Evolutionary conservation across 2,329 filamentous ascomycete genomes (phyloP), one percentile per base, ranked within the genome.

Genomic region (Neofusicoccum cordaticola): DNA sequence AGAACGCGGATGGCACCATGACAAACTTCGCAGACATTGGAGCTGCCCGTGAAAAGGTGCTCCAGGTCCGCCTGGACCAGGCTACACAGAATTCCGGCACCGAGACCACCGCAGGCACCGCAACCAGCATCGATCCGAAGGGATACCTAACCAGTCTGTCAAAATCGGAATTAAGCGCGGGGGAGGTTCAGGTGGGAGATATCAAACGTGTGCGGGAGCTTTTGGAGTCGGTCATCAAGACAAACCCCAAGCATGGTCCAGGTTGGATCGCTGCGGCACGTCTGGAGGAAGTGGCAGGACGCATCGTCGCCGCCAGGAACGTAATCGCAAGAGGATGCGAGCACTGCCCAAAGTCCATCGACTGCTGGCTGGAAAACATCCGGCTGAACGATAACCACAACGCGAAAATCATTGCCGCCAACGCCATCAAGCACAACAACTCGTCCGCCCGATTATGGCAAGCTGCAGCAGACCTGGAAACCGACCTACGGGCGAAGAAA

Each of bases 21-120:
- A 99, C 94, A 11, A 97, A 99, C 75, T 99, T 99, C 75, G 94
- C 94, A 50, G 91, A 97, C 77, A 98, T 99, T 68, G 95, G 96
- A 78, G 93, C 93, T 50, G 96, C 95, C 19, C 88, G 95, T 80
- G 92, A 97, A 81, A 97, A 97, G 78, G 95, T 97, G 45, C 85
- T 99, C 62, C 90, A 97, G 75, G 94, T 96, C n/a, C 89, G 92
- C 69, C 83, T 99, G 47, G 94, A 98, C 71, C 91, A 96, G 74
- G 93, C 93, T 7, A 93, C 92, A 4, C 86, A 89, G 68, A 88
- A 84, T 19, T 86, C 88, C 34, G 87, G 85, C 17, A 88, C 86
- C 12, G 88, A 92, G 62, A 86, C 90, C 4, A 82, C 87, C 4
- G 85, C 85, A 9, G 95, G 95, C 42, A 96, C 89, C 66, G 87